Evolutionary conservation across 305 asterid species (phyloP).

Genomic region (Fraxinus baroniana): DNA sequence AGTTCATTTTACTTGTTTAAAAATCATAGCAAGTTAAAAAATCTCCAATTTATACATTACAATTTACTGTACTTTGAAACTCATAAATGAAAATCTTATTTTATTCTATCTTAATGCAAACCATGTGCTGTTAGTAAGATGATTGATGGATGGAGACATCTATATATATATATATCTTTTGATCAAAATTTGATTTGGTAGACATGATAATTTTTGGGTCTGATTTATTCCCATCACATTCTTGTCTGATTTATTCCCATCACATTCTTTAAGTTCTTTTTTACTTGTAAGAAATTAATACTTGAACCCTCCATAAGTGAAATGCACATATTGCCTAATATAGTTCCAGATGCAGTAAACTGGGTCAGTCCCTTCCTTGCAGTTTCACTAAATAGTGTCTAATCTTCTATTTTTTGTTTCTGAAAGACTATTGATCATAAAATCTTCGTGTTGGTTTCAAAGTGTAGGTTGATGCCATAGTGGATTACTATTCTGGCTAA

Average conservation of each 20-base stretch:
- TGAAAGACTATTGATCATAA: neutral
- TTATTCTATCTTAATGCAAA: neutral
- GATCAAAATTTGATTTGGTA: neutral
- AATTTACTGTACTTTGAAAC: neutral
- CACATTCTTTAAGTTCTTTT: neutral
- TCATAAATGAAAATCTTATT: neutral
- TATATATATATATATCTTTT: neutral
- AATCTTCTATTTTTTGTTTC: neutral
- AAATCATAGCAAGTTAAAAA: neutral
- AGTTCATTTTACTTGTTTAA: neutral
- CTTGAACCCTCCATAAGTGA: neutral
- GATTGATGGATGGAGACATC: neutral
- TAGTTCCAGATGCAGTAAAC: neutral
- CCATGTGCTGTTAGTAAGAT: neutral
- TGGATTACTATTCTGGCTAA: neutral
- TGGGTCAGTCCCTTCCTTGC: neutral
- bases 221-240: neutral
- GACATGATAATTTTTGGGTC: neutral
- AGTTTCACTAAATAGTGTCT: neutral
- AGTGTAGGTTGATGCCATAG: neutral
- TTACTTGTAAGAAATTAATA: neutral
- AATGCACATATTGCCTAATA: neutral
- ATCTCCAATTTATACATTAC: neutral
- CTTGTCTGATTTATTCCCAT: neutral
- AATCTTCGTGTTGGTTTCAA: neutral